These are phyloP conservation scores for Cercospora beticola DNA, from an alignment of 2,329 filamentous ascomycete genomes.

Conservation along the genomic window DNA sequence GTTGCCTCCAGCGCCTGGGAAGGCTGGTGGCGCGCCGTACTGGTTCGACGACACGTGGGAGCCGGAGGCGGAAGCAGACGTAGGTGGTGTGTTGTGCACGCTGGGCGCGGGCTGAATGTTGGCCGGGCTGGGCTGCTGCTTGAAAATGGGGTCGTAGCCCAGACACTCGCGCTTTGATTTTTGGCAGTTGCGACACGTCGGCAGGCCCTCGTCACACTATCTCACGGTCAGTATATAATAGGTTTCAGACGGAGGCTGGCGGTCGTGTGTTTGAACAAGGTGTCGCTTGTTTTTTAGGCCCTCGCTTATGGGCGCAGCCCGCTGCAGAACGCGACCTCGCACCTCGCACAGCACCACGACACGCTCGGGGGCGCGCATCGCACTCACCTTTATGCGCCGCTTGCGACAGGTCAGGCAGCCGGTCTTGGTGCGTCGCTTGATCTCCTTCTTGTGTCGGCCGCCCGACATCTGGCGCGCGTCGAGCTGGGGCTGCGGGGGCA, in stretches of 20 bases:
- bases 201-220: constrained; percentile 95
- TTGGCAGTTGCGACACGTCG: constrained; percentile 84
- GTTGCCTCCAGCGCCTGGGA: constrained; percentile 20
- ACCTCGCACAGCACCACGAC: constrained; percentile 13
- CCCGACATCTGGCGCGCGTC: constrained; percentile 56
- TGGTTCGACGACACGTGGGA: constrained; percentile 21
- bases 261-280: constrained; percentile 16
- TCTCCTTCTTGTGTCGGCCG: constrained; percentile 68
- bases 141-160: constrained; percentile 86
- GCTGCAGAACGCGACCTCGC: constrained; percentile 19
- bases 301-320: constrained; percentile 18
- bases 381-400: constrained; percentile 69
- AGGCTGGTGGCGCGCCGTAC: constrained; percentile 19
- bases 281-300: constrained; percentile 22
- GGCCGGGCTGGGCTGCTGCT: constrained; percentile 67
- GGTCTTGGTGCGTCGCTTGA: constrained; percentile 65
- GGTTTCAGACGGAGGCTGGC: constrained; percentile 4
- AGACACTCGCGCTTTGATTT: constrained; percentile 86
- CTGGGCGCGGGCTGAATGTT: constrained; percentile 68
- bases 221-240: constrained; percentile 4
- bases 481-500: constrained; percentile 47
- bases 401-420: constrained; percentile 58
- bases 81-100: constrained; percentile 27
- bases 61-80: constrained; percentile 8
- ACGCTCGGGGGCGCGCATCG: constrained; percentile 1